Conservation (phyloP, 2,329 filamentous ascomycete genomes). For the Sporothrix luriei region DNA sequence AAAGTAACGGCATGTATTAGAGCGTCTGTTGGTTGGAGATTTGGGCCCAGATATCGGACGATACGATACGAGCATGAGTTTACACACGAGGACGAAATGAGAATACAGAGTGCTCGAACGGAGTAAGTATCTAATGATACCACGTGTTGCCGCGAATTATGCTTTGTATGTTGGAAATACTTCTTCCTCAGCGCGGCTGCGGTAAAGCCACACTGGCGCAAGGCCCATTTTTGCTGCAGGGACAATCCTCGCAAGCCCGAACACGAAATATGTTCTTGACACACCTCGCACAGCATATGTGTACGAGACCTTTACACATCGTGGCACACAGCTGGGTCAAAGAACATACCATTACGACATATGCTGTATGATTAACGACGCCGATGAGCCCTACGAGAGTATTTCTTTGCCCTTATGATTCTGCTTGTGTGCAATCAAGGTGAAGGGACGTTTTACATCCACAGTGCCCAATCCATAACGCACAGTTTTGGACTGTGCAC, state of each 20-base stretch:
- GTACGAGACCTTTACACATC: neutral
- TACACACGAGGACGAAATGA: neutral
- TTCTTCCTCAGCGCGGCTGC: conserved; percentile 14
- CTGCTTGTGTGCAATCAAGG: neutral
- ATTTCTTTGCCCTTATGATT: neutral
- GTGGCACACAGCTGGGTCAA: neutral
- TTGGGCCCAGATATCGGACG: neutral
- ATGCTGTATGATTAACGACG: neutral
- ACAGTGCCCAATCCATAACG: neutral
- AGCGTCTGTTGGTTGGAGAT: neutral
- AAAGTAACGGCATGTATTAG: neutral
- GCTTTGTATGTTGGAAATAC: neutral
- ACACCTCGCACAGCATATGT: conserved; percentile 17
- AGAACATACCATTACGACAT: neutral
- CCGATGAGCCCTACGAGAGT: neutral
- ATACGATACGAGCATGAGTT: neutral
- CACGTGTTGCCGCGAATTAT: neutral
- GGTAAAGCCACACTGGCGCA: neutral
- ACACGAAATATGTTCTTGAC: neutral
- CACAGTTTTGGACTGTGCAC: neutral
- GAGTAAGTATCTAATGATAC: neutral
- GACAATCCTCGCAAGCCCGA: neutral
- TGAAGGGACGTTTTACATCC: neutral
- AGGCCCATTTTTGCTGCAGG: conserved; percentile 1
- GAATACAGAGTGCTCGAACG: neutral